A percentile compares a stretch with the other conserved stretches of the same genome.
Conservation (phyloP, 805 yeast species). For the Monosporozyma aerobia region DNA sequence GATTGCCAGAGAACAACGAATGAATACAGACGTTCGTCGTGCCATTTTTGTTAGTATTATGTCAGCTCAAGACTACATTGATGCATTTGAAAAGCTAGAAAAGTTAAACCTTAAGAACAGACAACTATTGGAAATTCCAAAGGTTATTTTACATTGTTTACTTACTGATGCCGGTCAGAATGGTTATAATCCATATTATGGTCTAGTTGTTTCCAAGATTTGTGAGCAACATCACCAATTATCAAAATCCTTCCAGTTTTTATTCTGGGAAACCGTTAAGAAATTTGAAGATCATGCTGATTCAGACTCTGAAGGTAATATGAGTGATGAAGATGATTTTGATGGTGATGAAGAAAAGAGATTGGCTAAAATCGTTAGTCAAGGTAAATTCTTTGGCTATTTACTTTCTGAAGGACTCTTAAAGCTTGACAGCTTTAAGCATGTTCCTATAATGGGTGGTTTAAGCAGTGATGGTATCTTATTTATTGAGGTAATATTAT, state of each 20-base stretch:
- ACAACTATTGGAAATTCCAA: conserved; percentile 82
- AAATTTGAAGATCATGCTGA: conserved; percentile 53
- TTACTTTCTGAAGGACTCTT: conserved; percentile 66
- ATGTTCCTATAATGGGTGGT: conserved; percentile 63
- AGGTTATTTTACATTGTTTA: conserved; percentile 77
- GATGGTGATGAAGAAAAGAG: conserved; percentile 44
- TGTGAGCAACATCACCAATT: conserved; percentile 60
- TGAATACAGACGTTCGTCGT: conserved; percentile 92
- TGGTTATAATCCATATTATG: conserved; percentile 83
- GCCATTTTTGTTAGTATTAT: conserved; percentile 89
- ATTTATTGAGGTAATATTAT: conserved; percentile 66
- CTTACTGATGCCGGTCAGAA: conserved; percentile 50
- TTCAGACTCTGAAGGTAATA: conserved; percentile 26
- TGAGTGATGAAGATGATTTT: conserved; percentile 22
- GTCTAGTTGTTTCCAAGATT: conserved; percentile 64
- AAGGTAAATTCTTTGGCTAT: conserved; percentile 74
- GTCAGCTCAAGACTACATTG: conserved; percentile 90
- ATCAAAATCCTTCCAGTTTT: conserved; percentile 79
- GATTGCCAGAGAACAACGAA: conserved; percentile 74
- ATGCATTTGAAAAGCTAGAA: conserved; percentile 74
- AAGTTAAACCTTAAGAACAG: conserved; percentile 67
- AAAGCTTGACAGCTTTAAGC: conserved; percentile 63
- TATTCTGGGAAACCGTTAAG: conserved; percentile 77
- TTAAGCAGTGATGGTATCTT: conserved; percentile 50
- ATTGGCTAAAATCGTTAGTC: conserved; percentile 52